Percentiles rank a stretch among this genome's conserved stretches.
Conservation (phyloP, 192 early-diverging fungal genomes). For the Coemansia sp. region DNA sequence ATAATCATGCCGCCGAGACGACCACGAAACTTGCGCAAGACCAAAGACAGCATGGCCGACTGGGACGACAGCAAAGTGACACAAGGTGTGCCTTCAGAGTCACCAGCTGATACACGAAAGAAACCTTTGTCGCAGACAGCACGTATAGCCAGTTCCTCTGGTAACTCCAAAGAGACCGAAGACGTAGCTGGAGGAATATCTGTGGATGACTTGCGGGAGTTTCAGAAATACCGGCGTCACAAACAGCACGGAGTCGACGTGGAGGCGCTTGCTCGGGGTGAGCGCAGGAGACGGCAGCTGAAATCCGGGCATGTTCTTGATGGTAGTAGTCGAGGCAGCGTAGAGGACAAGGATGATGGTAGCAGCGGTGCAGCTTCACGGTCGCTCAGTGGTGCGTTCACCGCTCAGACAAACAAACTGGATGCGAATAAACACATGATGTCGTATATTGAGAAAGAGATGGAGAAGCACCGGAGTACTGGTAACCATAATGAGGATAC, state of each 20-base stretch:
- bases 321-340: constrained; percentile 8
- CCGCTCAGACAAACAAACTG: constrained; percentile 70
- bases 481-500: not conserved
- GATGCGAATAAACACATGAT: constrained; percentile 86
- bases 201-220: constrained; percentile 23
- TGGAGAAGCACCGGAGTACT: constrained; percentile 31
- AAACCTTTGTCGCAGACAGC: not conserved
- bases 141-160: not conserved
- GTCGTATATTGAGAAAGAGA: constrained; percentile 80
- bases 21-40: constrained; percentile 40
- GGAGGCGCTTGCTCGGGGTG: constrained; percentile 20
- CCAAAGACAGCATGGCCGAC: constrained; percentile 15
- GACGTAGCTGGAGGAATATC: not conserved
- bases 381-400: constrained; percentile 64
- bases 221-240: constrained; percentile 20
- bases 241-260: constrained; percentile 25
- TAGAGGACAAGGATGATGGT: constrained; percentile 36
- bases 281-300: constrained; percentile 16
- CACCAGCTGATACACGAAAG: not conserved
- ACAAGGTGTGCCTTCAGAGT: not conserved
- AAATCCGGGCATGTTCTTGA: constrained; percentile 6
- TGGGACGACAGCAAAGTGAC: constrained; percentile 50
- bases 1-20: constrained; percentile 45
- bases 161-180: not conserved
- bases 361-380: constrained; percentile 20